phyloP scores from a whole-genome alignment of 163 green algal species.

The Volvox carteri region DNA sequence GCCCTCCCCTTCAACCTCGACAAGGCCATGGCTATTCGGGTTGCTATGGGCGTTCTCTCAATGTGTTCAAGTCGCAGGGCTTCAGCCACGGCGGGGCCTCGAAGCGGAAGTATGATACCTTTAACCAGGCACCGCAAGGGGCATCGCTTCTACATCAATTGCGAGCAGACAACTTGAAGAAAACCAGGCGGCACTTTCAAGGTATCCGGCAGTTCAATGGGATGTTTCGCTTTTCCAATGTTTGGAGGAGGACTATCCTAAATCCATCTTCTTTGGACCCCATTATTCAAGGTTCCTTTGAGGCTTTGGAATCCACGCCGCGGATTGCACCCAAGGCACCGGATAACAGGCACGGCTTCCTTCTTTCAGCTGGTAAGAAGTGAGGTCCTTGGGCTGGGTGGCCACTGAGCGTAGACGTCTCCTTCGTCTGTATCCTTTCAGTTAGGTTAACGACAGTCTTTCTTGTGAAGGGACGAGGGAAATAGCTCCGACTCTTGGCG shows the following conservation, averaged over 20 bases:
- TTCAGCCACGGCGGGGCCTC: background rate
- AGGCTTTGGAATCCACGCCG: background rate
- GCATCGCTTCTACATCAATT: background rate
- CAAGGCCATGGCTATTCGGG: constrained; percentile 10
- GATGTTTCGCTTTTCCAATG: background rate
- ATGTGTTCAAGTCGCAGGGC: background rate
- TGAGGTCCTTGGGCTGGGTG: background rate
- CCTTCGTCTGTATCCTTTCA: too few species aligned
- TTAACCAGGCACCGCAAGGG: background rate
- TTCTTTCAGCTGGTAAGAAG: constrained; percentile 7
- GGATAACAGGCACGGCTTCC: constrained; percentile 28
- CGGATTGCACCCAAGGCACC: constrained; percentile 10
- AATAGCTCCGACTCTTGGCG: too few species aligned
- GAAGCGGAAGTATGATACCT: constrained; percentile 14
- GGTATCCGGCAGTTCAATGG: background rate
- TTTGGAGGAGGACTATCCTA: background rate
- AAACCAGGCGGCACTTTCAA: constrained; percentile 21
- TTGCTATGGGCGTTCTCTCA: constrained; percentile 1
- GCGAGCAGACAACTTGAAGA: constrained; percentile 28
- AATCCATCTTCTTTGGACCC: background rate
- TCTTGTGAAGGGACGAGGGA: too few species aligned
- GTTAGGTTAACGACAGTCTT: too few species aligned
- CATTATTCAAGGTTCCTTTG: constrained; percentile 3
- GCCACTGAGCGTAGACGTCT: too few species aligned
- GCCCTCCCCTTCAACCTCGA: background rate